A percentile compares a stretch with the other conserved stretches of the same genome.
phyloP scores from a whole-genome alignment of 768 basidiomycete genomes.

The Suillus subaureus region DNA sequence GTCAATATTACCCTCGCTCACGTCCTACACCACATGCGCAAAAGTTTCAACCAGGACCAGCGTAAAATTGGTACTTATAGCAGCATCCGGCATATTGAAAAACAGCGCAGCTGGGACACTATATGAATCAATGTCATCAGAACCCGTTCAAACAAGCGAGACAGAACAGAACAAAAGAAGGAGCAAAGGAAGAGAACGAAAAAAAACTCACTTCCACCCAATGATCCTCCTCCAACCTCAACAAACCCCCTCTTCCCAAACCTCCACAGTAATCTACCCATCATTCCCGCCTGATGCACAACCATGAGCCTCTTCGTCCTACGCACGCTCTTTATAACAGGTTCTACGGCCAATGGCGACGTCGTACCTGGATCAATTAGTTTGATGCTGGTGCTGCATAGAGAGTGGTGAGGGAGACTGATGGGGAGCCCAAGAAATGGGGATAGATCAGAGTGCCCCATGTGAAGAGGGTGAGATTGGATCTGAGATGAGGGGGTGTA shows the following conservation, averaged over 20 bases:
- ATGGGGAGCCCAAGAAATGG: conserved; percentile 68
- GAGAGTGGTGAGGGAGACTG: conserved; percentile 50
- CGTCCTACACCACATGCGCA: too few species aligned
- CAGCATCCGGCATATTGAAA: too few species aligned
- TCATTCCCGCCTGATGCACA: conserved; percentile 89
- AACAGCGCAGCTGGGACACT: too few species aligned
- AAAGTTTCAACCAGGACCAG: too few species aligned
- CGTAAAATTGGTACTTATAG: too few species aligned
- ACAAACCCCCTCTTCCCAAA: conserved; percentile 82
- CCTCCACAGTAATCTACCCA: conserved; percentile 84
- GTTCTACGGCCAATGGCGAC: conserved; percentile 85
- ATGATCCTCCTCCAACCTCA: conserved; percentile 84
- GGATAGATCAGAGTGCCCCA: conserved; percentile 95
- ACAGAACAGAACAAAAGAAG: too few species aligned
- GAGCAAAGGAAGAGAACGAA: too few species aligned
- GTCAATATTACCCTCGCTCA: too few species aligned
- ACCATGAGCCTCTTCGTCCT: conserved; percentile 84
- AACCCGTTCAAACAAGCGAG: too few species aligned
- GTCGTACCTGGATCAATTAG: conserved; percentile 90
- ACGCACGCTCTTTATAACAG: conserved; percentile 77
- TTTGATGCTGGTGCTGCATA: conserved; percentile 76
- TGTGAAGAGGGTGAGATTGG: conserved; percentile 63
- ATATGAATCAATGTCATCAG: too few species aligned
- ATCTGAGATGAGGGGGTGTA: too few species aligned
- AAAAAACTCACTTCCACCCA: conserved; percentile 61